Evolutionary conservation across 2,329 filamentous ascomycete genomes (phyloP).

Genomic region (Aspergillus unguis): DNA sequence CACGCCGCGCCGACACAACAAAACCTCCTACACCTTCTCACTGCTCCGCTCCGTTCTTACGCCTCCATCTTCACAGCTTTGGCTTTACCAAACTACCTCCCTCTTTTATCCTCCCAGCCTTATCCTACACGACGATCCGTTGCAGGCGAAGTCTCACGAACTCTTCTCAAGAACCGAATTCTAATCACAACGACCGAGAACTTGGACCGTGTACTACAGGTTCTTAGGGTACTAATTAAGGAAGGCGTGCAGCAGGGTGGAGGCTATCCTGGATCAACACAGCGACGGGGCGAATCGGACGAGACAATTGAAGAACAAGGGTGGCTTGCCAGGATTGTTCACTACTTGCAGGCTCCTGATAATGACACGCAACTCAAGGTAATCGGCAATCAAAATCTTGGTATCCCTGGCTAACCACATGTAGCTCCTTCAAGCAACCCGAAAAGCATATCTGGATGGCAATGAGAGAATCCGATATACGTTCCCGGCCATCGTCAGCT

Average conservation of each 20-base stretch:
- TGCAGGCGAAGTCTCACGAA: constrained; percentile 81
- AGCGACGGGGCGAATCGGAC: constrained; percentile 82
- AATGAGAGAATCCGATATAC: constrained; percentile 96
- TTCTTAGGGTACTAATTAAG: constrained; percentile 86
- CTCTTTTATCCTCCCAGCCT: constrained; percentile 83
- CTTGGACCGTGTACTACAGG: constrained; percentile 82
- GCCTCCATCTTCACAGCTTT: constrained; percentile 94
- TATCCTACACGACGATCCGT: constrained; percentile 89
- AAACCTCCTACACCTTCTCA: constrained; percentile 83
- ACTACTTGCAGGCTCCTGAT: constrained; percentile 75
- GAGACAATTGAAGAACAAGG: constrained; percentile 98
- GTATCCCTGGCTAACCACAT: constrained; percentile 14
- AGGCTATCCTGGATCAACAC: constrained; percentile 70
- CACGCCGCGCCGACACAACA: constrained; percentile 85
- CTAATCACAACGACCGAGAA: constrained; percentile 73
- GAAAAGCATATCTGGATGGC: constrained; percentile 83
- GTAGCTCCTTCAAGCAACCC: constrained; percentile 76
- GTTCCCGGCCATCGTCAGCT: constrained; percentile 85
- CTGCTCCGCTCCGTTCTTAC: constrained; percentile 85
- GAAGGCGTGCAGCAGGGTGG: constrained; percentile 82
- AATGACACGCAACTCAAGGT: constrained; percentile 91
- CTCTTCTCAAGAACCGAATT: constrained; percentile 77
- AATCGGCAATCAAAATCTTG: constrained; percentile 10
- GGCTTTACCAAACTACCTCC: constrained; percentile 85
- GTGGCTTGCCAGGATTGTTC: constrained; percentile 88